Conservation (phyloP, 208 protist genomes). For the Trypanosoma grayi region DNA sequence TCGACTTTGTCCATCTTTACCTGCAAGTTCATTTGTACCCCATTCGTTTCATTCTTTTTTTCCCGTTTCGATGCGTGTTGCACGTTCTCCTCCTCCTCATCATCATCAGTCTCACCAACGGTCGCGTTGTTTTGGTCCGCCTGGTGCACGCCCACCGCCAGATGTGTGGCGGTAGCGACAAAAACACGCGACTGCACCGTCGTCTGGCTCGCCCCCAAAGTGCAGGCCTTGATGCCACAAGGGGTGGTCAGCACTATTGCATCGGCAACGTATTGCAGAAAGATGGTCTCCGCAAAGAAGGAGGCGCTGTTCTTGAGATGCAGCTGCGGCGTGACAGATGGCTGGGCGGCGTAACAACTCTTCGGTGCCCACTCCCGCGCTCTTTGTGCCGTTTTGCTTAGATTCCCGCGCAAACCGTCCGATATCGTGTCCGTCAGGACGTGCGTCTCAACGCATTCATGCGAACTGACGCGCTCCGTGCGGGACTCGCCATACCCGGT, state of each 20-base stretch:
- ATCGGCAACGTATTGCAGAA: slow-evolving; percentile 76
- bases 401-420: slow-evolving; percentile 32
- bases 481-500: slow-evolving; percentile 61
- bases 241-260: slow-evolving; percentile 28
- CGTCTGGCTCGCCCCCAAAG: background rate
- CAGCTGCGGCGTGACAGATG: slow-evolving; percentile 63
- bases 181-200: slow-evolving; percentile 6
- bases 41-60: background rate
- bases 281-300: slow-evolving; percentile 68
- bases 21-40: slow-evolving; percentile 62
- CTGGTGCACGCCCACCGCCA: slow-evolving; percentile 16
- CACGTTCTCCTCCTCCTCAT: background rate
- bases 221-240: background rate
- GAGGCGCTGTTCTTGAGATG: slow-evolving; percentile 58
- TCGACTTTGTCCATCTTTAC: slow-evolving; percentile 44
- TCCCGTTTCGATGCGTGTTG: background rate
- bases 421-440: slow-evolving; percentile 75
- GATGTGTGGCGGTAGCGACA: slow-evolving; percentile 9
- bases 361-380: slow-evolving; percentile 52
- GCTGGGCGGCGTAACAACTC: slow-evolving; percentile 60
- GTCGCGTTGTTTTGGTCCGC: slow-evolving; percentile 12
- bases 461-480: slow-evolving; percentile 58
- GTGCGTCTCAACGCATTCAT: slow-evolving; percentile 81
- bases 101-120: background rate
- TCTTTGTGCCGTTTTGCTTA: slow-evolving; percentile 46